A percentile compares a stretch with the other conserved stretches of the same genome.
Evolutionary conservation across 805 yeast species (phyloP).

Genomic region (Lachancea nothofagi): DNA sequence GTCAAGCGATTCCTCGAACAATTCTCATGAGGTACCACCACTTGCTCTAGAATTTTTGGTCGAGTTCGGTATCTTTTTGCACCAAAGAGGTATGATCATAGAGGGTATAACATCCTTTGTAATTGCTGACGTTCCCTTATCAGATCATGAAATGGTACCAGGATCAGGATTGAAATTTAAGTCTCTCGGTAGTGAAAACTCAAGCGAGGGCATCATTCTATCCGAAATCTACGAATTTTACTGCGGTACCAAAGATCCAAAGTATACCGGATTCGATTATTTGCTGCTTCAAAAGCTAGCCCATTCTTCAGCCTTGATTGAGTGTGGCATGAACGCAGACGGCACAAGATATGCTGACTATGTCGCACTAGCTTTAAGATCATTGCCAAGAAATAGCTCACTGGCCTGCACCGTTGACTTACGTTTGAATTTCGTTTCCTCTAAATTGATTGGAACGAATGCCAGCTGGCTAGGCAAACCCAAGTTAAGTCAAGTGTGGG

Average conservation of each 20-base stretch:
- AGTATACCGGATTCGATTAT: constrained; percentile 42
- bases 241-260: constrained; percentile 29
- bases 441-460: constrained; percentile 44
- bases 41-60: constrained; percentile 38
- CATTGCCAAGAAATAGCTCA: constrained; percentile 35
- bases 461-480: constrained; percentile 79
- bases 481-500: constrained; percentile 80
- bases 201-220: constrained; percentile 45
- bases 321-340: constrained; percentile 50
- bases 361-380: constrained; percentile 37
- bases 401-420: constrained; percentile 32
- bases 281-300: constrained; percentile 54
- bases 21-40: constrained; percentile 21
- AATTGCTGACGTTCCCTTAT: constrained; percentile 43
- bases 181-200: constrained; percentile 35
- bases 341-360: constrained; percentile 61
- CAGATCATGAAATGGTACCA: constrained; percentile 25
- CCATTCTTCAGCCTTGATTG: constrained; percentile 68
- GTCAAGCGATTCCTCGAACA: constrained; percentile 7
- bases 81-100: constrained; percentile 27
- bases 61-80: constrained; percentile 48
- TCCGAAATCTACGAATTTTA: constrained; percentile 68
- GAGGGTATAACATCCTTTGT: constrained; percentile 44
- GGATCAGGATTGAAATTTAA: constrained; percentile 36
- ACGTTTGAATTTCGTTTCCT: constrained; percentile 37